Percentiles rank a stretch among this genome's conserved stretches.
Evolutionary conservation across 2,329 filamentous ascomycete genomes (phyloP).

Genomic region (Fusarium tupiense): DNA sequence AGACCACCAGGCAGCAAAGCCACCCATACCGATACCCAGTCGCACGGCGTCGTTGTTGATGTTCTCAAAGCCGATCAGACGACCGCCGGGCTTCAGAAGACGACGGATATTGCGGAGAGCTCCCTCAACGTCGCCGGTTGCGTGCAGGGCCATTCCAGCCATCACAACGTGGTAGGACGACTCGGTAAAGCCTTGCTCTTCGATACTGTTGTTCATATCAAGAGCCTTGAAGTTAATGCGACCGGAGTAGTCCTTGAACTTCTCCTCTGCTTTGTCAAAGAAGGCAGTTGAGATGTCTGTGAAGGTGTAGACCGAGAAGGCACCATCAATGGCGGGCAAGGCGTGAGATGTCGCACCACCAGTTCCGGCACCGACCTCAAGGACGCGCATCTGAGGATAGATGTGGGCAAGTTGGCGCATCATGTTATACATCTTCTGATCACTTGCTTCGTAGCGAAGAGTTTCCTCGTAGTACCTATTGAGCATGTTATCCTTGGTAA

Average conservation of each 20-base stretch:
- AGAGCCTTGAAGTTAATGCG: conserved; percentile 8
- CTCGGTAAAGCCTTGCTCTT: conserved; percentile 1
- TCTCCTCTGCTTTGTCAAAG: conserved; percentile 5
- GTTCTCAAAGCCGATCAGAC: conserved; percentile 5
- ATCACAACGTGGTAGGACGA: conserved; percentile 3
- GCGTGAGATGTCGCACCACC: conserved; percentile 2
- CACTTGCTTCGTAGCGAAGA: background rate
- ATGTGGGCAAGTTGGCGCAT: background rate
- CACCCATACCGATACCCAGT: background rate
- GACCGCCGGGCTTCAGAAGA: conserved; percentile 10
- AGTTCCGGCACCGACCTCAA: conserved; percentile 11
- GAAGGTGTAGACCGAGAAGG: conserved; percentile 2
- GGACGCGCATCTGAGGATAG: background rate
- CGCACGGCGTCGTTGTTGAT: conserved; percentile 1
- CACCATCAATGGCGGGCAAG: background rate
- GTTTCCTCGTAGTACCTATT: conserved; percentile 45
- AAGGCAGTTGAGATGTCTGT: conserved; percentile 9
- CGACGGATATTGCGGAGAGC: background rate
- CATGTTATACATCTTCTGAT: background rate
- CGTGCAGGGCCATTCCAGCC: background rate
- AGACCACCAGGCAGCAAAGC: conserved; percentile 23
- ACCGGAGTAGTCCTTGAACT: background rate
- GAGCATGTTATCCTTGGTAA: conserved; percentile 42
- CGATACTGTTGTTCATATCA: background rate
- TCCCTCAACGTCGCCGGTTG: background rate